Percentiles rank a stretch among this genome's conserved stretches.
Conservation (phyloP, 305 asterid species). For the Plantago coronopus region DNA sequence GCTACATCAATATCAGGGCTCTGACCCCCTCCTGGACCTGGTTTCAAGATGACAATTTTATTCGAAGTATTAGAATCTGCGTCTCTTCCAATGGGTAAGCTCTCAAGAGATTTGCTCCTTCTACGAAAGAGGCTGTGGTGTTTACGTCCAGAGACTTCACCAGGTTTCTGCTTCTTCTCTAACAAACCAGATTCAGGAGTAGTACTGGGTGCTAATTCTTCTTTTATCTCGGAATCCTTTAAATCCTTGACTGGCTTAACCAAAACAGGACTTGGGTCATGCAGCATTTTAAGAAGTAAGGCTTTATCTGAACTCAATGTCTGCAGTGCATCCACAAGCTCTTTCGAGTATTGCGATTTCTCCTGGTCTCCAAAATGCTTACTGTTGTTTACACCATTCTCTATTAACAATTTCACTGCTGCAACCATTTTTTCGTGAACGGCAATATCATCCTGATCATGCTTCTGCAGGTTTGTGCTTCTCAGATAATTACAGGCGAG, state of each 20-base stretch:
- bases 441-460: constrained; percentile 26
- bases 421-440: constrained; percentile 60
- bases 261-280: constrained; percentile 58
- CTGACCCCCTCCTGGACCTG: constrained; percentile 49
- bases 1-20: constrained; percentile 33
- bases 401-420: constrained; percentile 58
- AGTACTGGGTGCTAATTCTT: constrained; percentile 33
- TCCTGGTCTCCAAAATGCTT: constrained; percentile 47
- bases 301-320: constrained; percentile 50
- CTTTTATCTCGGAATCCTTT: constrained; percentile 39
- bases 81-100: constrained; percentile 40
- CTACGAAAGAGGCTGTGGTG: constrained; percentile 59
- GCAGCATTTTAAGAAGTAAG: constrained; percentile 51
- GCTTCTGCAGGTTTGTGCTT: constrained; percentile 23
- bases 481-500: constrained; percentile 36
- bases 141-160: constrained; percentile 46
- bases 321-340: constrained; percentile 63
- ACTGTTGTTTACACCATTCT: constrained; percentile 38
- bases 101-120: constrained; percentile 72
- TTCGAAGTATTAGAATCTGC: constrained; percentile 45
- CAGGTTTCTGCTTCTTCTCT: constrained; percentile 43
- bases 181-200: constrained; percentile 29
- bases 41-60: constrained; percentile 67
- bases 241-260: constrained; percentile 45
- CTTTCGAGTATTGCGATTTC: constrained; percentile 43